phyloP scores from a whole-genome alignment of 2,329 filamentous ascomycete genomes.

The Pseudomassariella vexata region DNA sequence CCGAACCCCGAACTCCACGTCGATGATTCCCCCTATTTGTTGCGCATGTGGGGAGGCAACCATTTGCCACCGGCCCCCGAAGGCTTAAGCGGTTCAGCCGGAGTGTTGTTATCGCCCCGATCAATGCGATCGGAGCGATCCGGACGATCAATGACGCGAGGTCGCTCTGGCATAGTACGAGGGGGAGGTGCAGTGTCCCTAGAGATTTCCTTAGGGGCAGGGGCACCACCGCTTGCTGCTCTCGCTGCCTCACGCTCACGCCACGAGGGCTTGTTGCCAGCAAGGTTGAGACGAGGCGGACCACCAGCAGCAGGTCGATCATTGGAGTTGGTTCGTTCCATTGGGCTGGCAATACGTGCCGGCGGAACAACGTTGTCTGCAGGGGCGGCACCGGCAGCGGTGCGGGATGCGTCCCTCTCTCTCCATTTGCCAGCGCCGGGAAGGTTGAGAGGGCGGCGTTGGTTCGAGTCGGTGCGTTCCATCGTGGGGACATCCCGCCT shows the following conservation, averaged over 20 bases:
- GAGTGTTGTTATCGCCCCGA: constrained; percentile 21
- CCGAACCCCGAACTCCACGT: constrained; percentile 20
- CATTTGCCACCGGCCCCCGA: constrained; percentile 53
- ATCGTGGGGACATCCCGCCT: constrained; percentile 31
- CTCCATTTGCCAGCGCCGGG: constrained; percentile 36
- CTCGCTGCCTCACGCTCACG: constrained; percentile 54
- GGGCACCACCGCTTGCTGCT: constrained; percentile 22
- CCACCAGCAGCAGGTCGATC: constrained; percentile 25
- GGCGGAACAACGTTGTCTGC: constrained; percentile 22
- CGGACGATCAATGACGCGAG: constrained; percentile 7
- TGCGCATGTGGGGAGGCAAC: constrained; percentile 44
- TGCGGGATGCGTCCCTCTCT: constrained; percentile 29
- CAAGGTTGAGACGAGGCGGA: constrained; percentile 50
- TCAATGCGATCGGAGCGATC: constrained; percentile 5
- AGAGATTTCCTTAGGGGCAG: too few relatives aligned
- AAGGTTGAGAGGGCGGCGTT: constrained; percentile 20
- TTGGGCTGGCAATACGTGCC: constrained; percentile 17
- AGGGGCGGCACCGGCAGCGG: constrained; percentile 26
- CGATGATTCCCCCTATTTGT: constrained; percentile 27
- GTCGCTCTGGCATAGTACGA: constrained; percentile 3
- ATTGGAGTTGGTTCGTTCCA: constrained; percentile 32
- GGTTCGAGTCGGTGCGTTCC: constrained; percentile 28
- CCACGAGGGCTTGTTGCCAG: constrained; percentile 49
- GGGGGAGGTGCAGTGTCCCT: constrained; percentile 10
- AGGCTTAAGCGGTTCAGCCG: constrained; percentile 44